phyloP scores from a whole-genome alignment of 2,329 filamentous ascomycete species.

The Xylariaceae sp. region DNA sequence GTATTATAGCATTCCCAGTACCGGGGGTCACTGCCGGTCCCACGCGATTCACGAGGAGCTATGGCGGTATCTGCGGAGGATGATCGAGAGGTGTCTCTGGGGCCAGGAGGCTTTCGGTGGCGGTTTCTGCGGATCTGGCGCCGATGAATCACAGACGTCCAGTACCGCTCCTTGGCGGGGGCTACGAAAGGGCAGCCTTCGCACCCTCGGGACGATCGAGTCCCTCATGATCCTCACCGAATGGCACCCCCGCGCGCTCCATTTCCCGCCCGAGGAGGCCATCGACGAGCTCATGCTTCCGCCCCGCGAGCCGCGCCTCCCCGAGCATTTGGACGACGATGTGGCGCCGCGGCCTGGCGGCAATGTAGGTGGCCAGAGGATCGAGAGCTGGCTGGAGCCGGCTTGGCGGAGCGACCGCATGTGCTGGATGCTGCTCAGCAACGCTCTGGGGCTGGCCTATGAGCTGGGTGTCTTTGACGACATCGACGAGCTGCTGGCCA shows the following conservation, averaged over 20 bases:
- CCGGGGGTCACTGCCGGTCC: slow-evolving; percentile 75
- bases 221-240: slow-evolving; percentile 91
- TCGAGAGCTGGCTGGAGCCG: slow-evolving; percentile 94
- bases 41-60: slow-evolving; percentile 92
- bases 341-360: slow-evolving; percentile 39
- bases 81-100: slow-evolving; percentile 94
- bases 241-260: slow-evolving; percentile 91
- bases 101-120: slow-evolving; percentile 94
- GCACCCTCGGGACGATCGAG: slow-evolving; percentile 90
- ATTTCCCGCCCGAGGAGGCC: slow-evolving; percentile 81
- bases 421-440: slow-evolving; percentile 96
- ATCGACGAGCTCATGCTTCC: slow-evolving; percentile 64
- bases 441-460: slow-evolving; percentile 81
- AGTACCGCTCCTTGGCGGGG: slow-evolving; percentile 66
- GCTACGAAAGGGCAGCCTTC: slow-evolving; percentile 69
- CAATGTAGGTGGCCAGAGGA: slow-evolving; percentile 73
- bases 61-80: slow-evolving; percentile 88
- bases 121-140: slow-evolving; percentile 72
- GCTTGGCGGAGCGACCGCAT: slow-evolving; percentile 92
- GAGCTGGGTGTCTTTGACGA: slow-evolving; percentile 95
- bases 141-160: slow-evolving; percentile 56
- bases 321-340: slow-evolving; percentile 40
- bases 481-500: slow-evolving; percentile 64
- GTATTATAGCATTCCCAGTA: slow-evolving; percentile 73
- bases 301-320: slow-evolving; percentile 45